Percentiles rank a stretch among this genome's conserved stretches.
phyloP scores from a whole-genome alignment of 2,329 filamentous ascomycete species.

The Orbilia ellipsospora region DNA sequence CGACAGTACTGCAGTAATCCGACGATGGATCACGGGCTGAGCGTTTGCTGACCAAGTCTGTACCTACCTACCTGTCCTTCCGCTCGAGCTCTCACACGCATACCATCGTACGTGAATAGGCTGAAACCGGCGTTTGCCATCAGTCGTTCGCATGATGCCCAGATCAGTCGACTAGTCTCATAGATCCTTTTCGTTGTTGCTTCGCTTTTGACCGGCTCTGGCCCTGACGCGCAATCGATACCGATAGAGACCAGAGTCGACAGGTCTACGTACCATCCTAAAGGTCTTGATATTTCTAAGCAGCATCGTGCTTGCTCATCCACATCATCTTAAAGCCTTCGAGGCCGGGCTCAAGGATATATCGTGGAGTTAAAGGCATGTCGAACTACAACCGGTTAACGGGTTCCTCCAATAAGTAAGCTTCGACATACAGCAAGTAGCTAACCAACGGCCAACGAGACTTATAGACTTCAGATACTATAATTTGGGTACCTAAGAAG shows the following conservation, averaged over 20 bases:
- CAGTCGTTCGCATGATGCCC: slow-evolving; percentile 10
- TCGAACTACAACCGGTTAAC: too few relatives aligned
- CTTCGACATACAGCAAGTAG: too few relatives aligned
- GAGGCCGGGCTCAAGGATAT: too few relatives aligned
- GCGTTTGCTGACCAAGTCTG: slow-evolving; percentile 3
- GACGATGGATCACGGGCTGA: slow-evolving; percentile 10
- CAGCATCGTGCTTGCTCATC: not conserved
- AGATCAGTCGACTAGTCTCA: not conserved
- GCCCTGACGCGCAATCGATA: slow-evolving; percentile 36
- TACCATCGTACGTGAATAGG: not conserved
- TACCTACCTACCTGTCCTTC: not conserved
- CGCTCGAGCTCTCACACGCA: not conserved
- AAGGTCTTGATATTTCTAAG: slow-evolving; percentile 2
- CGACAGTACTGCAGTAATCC: not conserved
- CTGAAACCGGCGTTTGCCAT: slow-evolving; percentile 44
- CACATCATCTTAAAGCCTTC: not conserved
- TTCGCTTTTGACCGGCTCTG: slow-evolving; percentile 18
- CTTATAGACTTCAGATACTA: too few relatives aligned
- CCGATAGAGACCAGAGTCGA: slow-evolving; percentile 8
- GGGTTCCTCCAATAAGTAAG: too few relatives aligned
- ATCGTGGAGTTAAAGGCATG: too few relatives aligned
- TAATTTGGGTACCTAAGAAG: too few relatives aligned
- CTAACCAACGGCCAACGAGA: too few relatives aligned
- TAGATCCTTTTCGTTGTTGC: slow-evolving; percentile 22
- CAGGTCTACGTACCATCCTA: not conserved